Conservation (phyloP, 1,284 basidiomycete species). For the Ceratobasidium sp. region DNA sequence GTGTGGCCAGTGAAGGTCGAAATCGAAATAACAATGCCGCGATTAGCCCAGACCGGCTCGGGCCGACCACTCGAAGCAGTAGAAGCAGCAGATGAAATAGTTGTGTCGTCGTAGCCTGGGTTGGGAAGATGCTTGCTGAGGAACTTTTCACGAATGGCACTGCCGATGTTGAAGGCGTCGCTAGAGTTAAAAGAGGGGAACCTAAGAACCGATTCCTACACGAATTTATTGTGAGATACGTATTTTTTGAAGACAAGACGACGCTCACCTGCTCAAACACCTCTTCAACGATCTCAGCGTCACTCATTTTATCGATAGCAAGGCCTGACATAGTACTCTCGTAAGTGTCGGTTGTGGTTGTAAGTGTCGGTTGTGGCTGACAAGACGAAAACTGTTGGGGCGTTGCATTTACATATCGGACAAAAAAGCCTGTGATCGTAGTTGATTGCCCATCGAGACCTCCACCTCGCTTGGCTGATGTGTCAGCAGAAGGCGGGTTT, state of each 20-base stretch:
- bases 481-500: conserved; percentile 26
- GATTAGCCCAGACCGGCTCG: conserved; percentile 34
- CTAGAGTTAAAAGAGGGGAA: conserved; percentile 45
- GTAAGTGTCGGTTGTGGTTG: background rate
- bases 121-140: conserved; percentile 25
- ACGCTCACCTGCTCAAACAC: conserved; percentile 32
- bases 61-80: conserved; percentile 18
- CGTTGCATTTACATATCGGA: background rate
- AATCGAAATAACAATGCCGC: conserved; percentile 53
- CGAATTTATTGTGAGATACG: background rate
- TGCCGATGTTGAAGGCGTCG: conserved; percentile 46
- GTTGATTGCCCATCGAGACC: conserved; percentile 31
- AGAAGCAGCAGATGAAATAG: conserved; percentile 16
- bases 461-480: conserved; percentile 29
- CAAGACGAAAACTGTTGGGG: background rate
- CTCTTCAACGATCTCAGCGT: conserved; percentile 34
- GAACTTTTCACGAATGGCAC: conserved; percentile 44
- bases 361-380: too few species aligned
- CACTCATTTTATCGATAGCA: conserved; percentile 3
- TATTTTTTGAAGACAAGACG: background rate
- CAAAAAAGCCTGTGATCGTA: conserved; percentile 5
- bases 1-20: conserved; percentile 52
- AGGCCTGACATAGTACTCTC: background rate
- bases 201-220: conserved; percentile 45
- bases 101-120: conserved; percentile 22